A percentile compares a stretch with the other conserved stretches of the same genome.
phyloP scores from a whole-genome alignment of 176 grass and related monocot species.

The Bothriochloa decipiens region DNA sequence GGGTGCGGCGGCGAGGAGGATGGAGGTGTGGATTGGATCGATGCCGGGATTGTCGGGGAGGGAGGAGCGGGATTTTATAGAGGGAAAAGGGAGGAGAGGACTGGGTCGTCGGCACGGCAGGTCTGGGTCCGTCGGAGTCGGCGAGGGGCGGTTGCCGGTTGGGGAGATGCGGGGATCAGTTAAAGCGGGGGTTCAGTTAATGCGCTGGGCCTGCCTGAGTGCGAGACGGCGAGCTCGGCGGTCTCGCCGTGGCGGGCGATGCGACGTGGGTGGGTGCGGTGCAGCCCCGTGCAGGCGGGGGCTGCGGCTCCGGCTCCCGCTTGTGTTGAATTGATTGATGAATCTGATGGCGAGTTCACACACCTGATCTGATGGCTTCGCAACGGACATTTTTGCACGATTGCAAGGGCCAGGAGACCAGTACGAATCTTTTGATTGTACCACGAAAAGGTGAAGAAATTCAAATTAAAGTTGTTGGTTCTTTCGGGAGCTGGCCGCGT shows the following conservation, averaged over 20 bases:
- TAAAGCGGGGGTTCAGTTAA: slow-evolving; percentile 36
- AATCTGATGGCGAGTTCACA: too few species aligned
- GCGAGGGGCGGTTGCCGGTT: slow-evolving; percentile 22
- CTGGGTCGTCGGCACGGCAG: neutral
- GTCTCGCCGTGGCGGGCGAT: neutral
- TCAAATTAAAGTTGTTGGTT: too few species aligned
- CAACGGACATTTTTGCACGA: neutral
- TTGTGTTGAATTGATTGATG: too few species aligned
- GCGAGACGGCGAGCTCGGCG: neutral
- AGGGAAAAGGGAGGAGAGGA: neutral
- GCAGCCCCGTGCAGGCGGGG: neutral
- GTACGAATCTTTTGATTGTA: too few species aligned
- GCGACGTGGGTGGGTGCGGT: neutral
- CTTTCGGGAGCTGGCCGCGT: neutral
- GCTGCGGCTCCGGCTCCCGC: too few species aligned
- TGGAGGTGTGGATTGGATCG: neutral
- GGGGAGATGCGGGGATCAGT: slow-evolving; percentile 3
- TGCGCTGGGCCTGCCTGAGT: neutral
- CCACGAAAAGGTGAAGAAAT: too few species aligned
- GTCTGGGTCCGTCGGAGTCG: neutral
- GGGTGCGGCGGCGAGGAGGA: neutral
- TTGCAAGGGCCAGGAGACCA: too few species aligned
- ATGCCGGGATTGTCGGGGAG: neutral
- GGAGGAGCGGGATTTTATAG: slow-evolving; percentile 28
- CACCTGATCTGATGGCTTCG: too few species aligned